Evolutionary conservation across 1,139 yeast species (phyloP), one percentile per base, ranked within the genome.

Genomic region (Scheffersomyces parashehatae): DNA sequence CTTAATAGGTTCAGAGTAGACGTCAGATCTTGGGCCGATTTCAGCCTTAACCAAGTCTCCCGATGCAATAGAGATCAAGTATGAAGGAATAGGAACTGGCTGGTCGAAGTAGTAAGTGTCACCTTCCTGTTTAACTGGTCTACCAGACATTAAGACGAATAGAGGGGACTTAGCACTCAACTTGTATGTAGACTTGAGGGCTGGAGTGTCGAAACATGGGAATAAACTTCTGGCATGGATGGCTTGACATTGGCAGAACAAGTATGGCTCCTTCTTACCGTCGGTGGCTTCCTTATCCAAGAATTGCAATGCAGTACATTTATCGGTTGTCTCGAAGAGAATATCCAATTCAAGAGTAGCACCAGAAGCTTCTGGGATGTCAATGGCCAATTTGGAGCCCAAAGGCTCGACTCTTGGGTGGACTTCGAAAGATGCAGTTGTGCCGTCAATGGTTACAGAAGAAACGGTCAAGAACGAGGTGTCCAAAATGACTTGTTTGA

Each of bases 201-300:
- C 78, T 3, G 97, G 97, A 0, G 97, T 89, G 63, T 90, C 97
- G 61, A 90, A 90, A 56, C 91, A 87, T 2, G 97, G 97, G 68
- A 86, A 84, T 55, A 90, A 74, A 20, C 95, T 82, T 60, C 97
- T 77, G 15, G 96, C 95, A 59, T 90, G 97, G 50, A 87, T 88
- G 30, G 97, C 89, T 68, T 90, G 96, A 60, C 95, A 82, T 65
- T 90, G 97, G 28, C 96, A 88, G 63, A 89, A 90, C 54, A 90
- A 75, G 62, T 88, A 87, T 3, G 95, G 95, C 15, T 76, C 74
- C 34, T 67, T 70, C 52, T 81, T 77, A 28, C 93, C 95, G 41
- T 84, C 85, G n/a, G 96, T 88, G 54, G 85, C 88, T 42, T 79
- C 83, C 35, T 86, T 84, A 38, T 79, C 82, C 48, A 90, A 70